These are phyloP conservation scores for Raphanus sativus DNA, from an alignment of 345 rosid genomes.

Conservation along the genomic window DNA sequence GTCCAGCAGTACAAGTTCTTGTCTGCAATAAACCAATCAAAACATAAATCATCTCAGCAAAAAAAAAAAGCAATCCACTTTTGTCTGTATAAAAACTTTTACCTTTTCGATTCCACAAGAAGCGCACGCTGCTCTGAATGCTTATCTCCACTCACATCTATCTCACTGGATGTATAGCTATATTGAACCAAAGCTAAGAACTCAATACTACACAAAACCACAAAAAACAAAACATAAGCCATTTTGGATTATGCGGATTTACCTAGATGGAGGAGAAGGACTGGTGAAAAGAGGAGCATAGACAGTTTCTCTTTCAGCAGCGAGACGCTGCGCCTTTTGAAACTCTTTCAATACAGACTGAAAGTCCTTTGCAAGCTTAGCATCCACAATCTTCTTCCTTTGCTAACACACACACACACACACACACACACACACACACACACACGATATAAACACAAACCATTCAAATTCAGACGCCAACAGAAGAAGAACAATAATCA, in stretches of 20 bases:
- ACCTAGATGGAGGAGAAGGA: slow-evolving; percentile 70
- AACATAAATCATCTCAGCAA: not conserved
- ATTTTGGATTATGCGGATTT: not conserved
- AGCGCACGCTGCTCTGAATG: slow-evolving; percentile 65
- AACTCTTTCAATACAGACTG: slow-evolving; percentile 92
- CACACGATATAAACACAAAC: not conserved
- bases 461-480: not conserved
- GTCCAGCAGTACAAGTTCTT: slow-evolving; percentile 77
- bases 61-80: not conserved
- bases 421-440: not conserved
- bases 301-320: slow-evolving; percentile 94
- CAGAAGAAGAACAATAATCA: not conserved
- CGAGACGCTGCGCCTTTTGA: slow-evolving; percentile 97
- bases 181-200: not conserved
- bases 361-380: slow-evolving; percentile 97
- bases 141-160: slow-evolving; percentile 48
- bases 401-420: slow-evolving; percentile 42
- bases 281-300: slow-evolving; percentile 82
- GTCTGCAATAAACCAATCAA: slow-evolving; percentile 48
- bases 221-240: not conserved
- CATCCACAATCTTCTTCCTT: slow-evolving; percentile 90
- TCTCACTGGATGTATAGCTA: slow-evolving; percentile 44
- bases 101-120: slow-evolving; percentile 88
- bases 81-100: slow-evolving; percentile 8
- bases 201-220: not conserved